phyloP scores from a whole-genome alignment of 352 stramenopile genomes.

The Globisporangium megalacanthum region DNA sequence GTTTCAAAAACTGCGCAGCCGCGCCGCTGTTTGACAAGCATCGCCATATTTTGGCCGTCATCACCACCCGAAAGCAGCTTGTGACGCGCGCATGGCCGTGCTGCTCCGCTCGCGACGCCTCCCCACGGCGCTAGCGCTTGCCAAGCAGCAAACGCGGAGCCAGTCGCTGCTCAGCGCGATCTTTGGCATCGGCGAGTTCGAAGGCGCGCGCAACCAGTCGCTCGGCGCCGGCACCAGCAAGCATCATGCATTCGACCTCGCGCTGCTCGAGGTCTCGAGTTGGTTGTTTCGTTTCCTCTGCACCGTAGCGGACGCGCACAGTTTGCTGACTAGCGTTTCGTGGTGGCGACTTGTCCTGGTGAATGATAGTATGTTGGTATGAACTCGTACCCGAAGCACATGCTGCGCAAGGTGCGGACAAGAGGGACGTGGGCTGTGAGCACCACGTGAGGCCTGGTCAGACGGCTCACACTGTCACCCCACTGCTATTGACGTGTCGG shows the following conservation, averaged over 20 bases:
- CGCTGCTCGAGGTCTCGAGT: slow-evolving; percentile 47
- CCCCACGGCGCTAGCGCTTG: background rate
- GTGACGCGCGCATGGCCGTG: background rate
- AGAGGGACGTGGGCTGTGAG: too few species aligned
- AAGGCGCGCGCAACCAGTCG: slow-evolving; percentile 55
- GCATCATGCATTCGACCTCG: slow-evolving; percentile 64
- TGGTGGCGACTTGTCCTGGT: background rate
- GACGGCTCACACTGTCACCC: background rate
- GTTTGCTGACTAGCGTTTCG: too few species aligned
- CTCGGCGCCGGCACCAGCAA: slow-evolving; percentile 53
- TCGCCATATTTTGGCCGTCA: background rate
- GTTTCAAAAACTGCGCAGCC: background rate
- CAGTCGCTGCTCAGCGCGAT: slow-evolving; percentile 70
- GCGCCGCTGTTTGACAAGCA: background rate
- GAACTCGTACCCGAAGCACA: slow-evolving; percentile 73
- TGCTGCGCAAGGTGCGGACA: slow-evolving; percentile 43
- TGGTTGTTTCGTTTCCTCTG: background rate
- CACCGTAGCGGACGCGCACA: background rate
- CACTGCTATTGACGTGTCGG: background rate
- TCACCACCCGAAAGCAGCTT: background rate
- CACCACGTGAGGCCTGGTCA: too few species aligned
- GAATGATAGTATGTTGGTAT: slow-evolving; percentile 64
- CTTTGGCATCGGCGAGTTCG: slow-evolving; percentile 81
- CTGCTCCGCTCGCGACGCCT: slow-evolving; percentile 1
- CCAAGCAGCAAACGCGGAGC: slow-evolving; percentile 18